These are phyloP conservation scores for Aureobasidium sp. DNA, from an alignment of 2,329 filamentous ascomycete genomes.

Conservation along the genomic window DNA sequence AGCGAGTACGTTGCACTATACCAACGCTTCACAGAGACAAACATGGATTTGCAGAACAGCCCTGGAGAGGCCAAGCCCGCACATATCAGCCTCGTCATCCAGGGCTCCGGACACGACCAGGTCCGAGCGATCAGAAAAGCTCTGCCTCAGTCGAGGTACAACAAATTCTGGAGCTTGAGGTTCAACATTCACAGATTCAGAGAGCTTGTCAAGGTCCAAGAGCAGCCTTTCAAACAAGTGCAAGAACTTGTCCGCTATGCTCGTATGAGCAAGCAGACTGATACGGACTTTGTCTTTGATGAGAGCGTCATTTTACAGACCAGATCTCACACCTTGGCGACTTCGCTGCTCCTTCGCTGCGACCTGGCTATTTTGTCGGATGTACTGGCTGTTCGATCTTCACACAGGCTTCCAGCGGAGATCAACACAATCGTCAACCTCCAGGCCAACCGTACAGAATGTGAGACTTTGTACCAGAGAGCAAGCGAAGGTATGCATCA, in stretches of 20 bases:
- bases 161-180: neutral
- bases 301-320: slow-evolving; percentile 25
- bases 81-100: neutral
- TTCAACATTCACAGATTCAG: slow-evolving; percentile 23
- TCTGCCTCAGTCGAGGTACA: neutral
- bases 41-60: neutral
- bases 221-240: slow-evolving; percentile 46
- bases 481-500: slow-evolving; percentile 32
- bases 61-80: neutral
- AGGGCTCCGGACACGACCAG: neutral
- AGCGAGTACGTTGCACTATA: slow-evolving; percentile 18
- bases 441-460: slow-evolving; percentile 33
- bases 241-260: slow-evolving; percentile 39
- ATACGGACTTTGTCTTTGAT: slow-evolving; percentile 27
- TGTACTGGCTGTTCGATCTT: slow-evolving; percentile 27
- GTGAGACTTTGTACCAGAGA: slow-evolving; percentile 34
- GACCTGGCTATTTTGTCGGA: slow-evolving; percentile 44
- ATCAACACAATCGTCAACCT: slow-evolving; percentile 28
- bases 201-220: slow-evolving; percentile 34
- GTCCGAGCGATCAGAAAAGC: neutral
- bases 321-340: slow-evolving; percentile 35
- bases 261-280: slow-evolving; percentile 26
- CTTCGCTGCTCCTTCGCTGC: slow-evolving; percentile 41
- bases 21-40: neutral
- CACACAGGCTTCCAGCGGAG: neutral